A percentile compares a stretch with the other conserved stretches of the same genome.
Conservation (phyloP, 73 alveolate species). For the Paramecium sexaurelia region DNA sequence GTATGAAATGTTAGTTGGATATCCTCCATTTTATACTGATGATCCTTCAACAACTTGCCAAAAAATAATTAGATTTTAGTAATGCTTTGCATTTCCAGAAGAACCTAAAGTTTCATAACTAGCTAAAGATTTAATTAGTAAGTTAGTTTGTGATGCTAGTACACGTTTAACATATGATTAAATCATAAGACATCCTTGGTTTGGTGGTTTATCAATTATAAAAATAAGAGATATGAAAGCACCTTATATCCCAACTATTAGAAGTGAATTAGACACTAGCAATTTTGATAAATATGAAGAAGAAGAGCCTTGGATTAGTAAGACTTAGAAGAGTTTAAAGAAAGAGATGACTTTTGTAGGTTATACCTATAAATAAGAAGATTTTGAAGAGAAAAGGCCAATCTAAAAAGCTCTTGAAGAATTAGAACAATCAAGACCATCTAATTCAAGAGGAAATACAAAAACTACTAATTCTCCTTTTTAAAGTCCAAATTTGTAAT, state of each 20-base stretch:
- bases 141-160: slow-evolving; percentile 85
- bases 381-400: slow-evolving; percentile 72
- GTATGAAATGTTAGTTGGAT: slow-evolving; percentile 97
- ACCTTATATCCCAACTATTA: slow-evolving; percentile 82
- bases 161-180: slow-evolving; percentile 83
- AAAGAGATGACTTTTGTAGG: slow-evolving; percentile 76
- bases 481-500: slow-evolving; percentile 4
- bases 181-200: slow-evolving; percentile 86
- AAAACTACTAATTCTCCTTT: not conserved
- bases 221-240: slow-evolving; percentile 71
- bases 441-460: slow-evolving; percentile 39
- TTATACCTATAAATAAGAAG: slow-evolving; percentile 81
- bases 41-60: slow-evolving; percentile 83
- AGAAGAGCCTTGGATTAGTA: slow-evolving; percentile 82
- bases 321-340: slow-evolving; percentile 19
- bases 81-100: slow-evolving; percentile 88
- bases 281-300: slow-evolving; percentile 85
- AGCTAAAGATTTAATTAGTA: slow-evolving; percentile 83
- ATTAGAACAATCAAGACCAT: slow-evolving; percentile 55
- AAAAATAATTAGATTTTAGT: slow-evolving; percentile 86
- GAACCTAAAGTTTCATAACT: slow-evolving; percentile 89
- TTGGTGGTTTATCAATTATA: slow-evolving; percentile 82
- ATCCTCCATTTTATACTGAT: slow-evolving; percentile 96
- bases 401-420: slow-evolving; percentile 55
- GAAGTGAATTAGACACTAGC: slow-evolving; percentile 77